Evolutionary conservation across 441 rosid species (phyloP).

Genomic region (Jatropha podagrica): DNA sequence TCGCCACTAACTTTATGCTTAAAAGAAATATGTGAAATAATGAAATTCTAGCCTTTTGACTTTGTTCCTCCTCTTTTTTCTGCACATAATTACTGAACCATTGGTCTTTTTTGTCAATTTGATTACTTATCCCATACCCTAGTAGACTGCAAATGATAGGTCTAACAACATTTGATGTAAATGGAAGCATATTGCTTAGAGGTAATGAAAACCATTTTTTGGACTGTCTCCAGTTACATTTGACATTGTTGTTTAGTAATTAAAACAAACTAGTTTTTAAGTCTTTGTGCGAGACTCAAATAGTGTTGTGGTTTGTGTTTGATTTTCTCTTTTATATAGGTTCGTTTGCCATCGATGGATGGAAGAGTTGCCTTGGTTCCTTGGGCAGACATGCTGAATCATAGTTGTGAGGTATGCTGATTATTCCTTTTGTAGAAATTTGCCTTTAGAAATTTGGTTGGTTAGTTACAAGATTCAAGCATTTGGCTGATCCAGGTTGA

Average conservation of each 20-base stretch:
- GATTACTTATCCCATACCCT: not conserved
- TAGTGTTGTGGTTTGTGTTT: not conserved
- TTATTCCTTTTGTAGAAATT: slow-evolving; percentile 9
- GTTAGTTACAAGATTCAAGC: slow-evolving; percentile 10
- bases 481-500: slow-evolving; percentile 56
- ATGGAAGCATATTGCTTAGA: not conserved
- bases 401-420: slow-evolving; percentile 77
- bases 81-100: not conserved
- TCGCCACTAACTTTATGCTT: not conserved
- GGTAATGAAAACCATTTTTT: slow-evolving; percentile 1
- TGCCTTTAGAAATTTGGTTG: slow-evolving; percentile 9
- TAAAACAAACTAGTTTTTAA: not conserved
- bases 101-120: not conserved
- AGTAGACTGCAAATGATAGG: slow-evolving; percentile 8
- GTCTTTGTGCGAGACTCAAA: not conserved
- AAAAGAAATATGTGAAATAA: not conserved
- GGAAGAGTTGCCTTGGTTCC: slow-evolving; percentile 96
- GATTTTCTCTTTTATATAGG: slow-evolving; percentile 42
- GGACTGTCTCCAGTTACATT: not conserved
- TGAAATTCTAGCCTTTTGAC: not conserved
- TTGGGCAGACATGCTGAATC: slow-evolving; percentile 99
- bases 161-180: not conserved
- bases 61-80: not conserved
- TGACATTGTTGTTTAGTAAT: not conserved
- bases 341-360: slow-evolving; percentile 91